Conservation (phyloP, 148 eudicot genomes). For the Vaccinium darrowii region DNA sequence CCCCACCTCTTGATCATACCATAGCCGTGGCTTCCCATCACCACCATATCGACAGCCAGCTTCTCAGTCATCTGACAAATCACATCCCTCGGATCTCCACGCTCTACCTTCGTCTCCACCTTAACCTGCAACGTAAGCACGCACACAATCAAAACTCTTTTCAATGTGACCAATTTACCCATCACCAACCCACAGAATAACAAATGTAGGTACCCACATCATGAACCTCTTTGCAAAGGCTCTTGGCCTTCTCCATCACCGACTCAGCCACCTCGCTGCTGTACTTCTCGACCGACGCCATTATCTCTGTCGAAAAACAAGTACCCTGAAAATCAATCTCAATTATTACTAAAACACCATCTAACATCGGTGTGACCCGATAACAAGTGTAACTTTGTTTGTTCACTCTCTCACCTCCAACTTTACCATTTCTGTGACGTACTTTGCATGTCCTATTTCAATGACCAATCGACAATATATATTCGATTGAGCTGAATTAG, state of each 20-base stretch:
- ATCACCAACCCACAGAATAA: neutral
- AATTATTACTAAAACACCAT: neutral
- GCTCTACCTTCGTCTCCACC: conserved; percentile 49
- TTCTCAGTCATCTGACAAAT: conserved; percentile 60
- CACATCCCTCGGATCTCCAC: conserved; percentile 75
- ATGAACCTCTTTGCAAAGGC: conserved; percentile 41
- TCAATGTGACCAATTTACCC: conserved; percentile 1
- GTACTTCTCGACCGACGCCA: conserved; percentile 56
- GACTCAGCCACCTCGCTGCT: conserved; percentile 51
- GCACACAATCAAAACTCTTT: neutral
- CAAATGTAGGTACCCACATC: conserved; percentile 15
- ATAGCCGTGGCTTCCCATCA: conserved; percentile 81
- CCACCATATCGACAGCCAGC: conserved; percentile 53
- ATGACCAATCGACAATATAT: too few relatives aligned
- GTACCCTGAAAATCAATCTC: conserved; percentile 37
- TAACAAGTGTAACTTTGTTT: neutral
- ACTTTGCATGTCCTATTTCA: too few relatives aligned
- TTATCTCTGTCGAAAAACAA: conserved; percentile 44
- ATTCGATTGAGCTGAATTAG: too few relatives aligned
- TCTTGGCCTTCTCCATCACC: conserved; percentile 55
- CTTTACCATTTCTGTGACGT: too few relatives aligned
- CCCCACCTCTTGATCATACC: conserved; percentile 60
- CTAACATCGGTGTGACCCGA: neutral
- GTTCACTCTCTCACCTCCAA: neutral
- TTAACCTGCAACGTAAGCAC: conserved; percentile 42